These are phyloP conservation scores for Panaeolus cyanescens DNA, from an alignment of 768 basidiomycete species.

Conservation along the genomic window DNA sequence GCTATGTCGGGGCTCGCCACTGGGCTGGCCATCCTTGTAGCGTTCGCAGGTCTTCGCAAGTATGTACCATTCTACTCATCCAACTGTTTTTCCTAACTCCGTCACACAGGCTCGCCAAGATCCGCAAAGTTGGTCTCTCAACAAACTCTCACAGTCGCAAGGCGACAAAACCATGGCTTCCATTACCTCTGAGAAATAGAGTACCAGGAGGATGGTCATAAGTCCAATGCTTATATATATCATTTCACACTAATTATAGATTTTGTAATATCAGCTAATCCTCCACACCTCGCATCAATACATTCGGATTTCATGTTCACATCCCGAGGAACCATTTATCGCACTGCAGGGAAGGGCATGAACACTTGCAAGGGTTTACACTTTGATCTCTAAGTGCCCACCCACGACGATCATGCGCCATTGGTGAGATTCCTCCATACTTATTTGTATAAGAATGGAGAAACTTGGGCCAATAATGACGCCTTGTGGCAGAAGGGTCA, in stretches of 20 bases:
- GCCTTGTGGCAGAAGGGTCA: not conserved
- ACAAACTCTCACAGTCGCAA: constrained; percentile 28
- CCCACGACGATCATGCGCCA: not conserved
- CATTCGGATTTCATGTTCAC: not conserved
- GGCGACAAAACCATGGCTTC: constrained; percentile 41
- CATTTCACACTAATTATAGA: not conserved
- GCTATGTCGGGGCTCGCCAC: constrained; percentile 62
- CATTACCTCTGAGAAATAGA: constrained; percentile 46
- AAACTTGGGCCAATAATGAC: not conserved
- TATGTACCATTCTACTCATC: constrained; percentile 27
- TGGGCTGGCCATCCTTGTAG: constrained; percentile 59
- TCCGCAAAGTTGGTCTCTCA: constrained; percentile 49
- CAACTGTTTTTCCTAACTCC: constrained; percentile 1
- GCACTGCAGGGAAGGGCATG: not conserved
- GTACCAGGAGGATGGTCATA: constrained; percentile 43
- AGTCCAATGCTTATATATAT: not conserved
- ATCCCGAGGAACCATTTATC: not conserved
- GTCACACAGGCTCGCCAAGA: constrained; percentile 38
- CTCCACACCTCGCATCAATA: not conserved
- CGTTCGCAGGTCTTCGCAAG: constrained; percentile 68
- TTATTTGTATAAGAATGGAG: not conserved
- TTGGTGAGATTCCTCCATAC: not conserved
- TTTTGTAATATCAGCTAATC: not conserved
- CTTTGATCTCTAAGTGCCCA: not conserved
- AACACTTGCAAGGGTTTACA: not conserved